Evolutionary conservation across 176 grass and related monocot genomes (phyloP).

Genomic region (Triticum urartu): DNA sequence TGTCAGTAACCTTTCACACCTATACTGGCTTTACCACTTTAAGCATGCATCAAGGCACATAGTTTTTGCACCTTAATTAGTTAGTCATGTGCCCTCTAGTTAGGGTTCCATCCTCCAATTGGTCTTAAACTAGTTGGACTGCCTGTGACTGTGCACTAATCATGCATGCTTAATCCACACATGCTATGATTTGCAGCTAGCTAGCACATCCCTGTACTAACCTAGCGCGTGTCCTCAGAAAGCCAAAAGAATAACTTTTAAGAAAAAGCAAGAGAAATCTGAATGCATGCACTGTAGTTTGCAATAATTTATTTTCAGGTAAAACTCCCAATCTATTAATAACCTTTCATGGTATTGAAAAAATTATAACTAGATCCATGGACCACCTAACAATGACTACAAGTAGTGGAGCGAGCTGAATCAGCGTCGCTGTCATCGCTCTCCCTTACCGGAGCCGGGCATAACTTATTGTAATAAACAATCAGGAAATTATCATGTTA

Average conservation of each 20-base stretch:
- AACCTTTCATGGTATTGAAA: no score
- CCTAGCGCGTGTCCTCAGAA: background rate
- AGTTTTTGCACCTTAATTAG: background rate
- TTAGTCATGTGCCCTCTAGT: background rate
- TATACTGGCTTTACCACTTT: background rate
- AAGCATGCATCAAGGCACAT: background rate
- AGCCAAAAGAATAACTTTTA: background rate
- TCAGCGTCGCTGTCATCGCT: fast-evolving
- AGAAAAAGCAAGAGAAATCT: background rate
- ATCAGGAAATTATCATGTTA: no score
- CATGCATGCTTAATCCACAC: background rate
- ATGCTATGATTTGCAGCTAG: background rate
- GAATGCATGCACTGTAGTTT: background rate
- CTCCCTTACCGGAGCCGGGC: no score
- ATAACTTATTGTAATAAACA: no score
- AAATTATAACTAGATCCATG: no score
- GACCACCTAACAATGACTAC: no score
- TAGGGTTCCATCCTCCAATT: background rate
- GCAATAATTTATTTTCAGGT: no score
- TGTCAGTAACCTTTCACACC: background rate
- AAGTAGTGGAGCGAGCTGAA: fast-evolving
- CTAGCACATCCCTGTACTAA: background rate
- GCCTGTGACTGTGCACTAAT: slow-evolving; percentile 4
- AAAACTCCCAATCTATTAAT: no score
- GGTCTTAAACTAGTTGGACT: slow-evolving; percentile 30